Base-by-base conservation (phyloP, 192 early-diverging fungal genomes). In the Umbelopsis ramanniana region DNA sequence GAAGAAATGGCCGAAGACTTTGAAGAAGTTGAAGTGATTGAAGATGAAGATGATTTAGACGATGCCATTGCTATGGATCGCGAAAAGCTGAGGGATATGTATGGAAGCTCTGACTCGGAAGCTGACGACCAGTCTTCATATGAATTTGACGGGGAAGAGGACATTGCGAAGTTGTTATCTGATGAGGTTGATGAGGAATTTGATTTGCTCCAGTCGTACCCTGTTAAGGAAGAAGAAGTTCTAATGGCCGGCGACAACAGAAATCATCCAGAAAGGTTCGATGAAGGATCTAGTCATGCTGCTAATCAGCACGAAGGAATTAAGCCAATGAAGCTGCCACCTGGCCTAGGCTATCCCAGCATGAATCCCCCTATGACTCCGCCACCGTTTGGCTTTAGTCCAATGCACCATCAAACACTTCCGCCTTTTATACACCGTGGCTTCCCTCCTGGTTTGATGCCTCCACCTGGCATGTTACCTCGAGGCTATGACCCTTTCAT, bases 391-490 rank as follows among this genome's bases (percentile, higher is more conserved):
- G 69, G 63, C 10, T 67, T 73, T 47, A 70, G 37, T 47, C 55
- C 69, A 40, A 43, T 66, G 35, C 54, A 50, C 47, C 47, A 46
- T n/a, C 52, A 70, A 50, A 37, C 57, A 35, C 71, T 53, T 54
- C 75, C 68, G 5, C 57, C 57, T 12, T 63, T 63, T 35, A 48
- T 47, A 35, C 52, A 60, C 35, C 63, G 23, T 29, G 50, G 46
- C 21, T 68, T 69, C 19, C 77, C 77, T 3, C 77, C 77, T 29
- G 74, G 74, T 11, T 70, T 75, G 29, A 45, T 53, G 24, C 71
- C 74, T n/a, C 77, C 77, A 24, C 72, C 72, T 46, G 77, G 69
- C 21, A 74, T 73, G 77, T 40, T 79, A 29, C 47, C 69, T 17
- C 69, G 77, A 46, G 54, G 70, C 3, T 79, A 74, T 52, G 77